These are phyloP conservation scores for Euphorbia tirucalli DNA, from an alignment of 345 rosid species.

Conservation along the genomic window DNA sequence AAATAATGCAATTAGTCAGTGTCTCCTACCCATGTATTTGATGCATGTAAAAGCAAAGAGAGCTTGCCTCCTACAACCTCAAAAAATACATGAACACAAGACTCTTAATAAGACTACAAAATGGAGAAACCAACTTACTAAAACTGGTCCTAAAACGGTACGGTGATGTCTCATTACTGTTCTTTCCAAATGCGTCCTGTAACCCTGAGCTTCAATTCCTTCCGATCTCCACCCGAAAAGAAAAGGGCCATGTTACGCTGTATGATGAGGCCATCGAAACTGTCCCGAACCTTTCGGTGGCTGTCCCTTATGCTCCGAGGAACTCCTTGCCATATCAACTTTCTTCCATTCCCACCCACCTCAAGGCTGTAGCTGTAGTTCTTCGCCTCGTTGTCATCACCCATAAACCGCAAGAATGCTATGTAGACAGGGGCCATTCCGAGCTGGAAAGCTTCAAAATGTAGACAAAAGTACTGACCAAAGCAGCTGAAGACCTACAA, in stretches of 20 bases:
- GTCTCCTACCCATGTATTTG: conserved; percentile 37
- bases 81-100: conserved; percentile 30
- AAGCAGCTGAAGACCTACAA: conserved; percentile 73
- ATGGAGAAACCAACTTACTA: conserved; percentile 21
- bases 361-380: conserved; percentile 77
- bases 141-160: conserved; percentile 1
- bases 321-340: conserved; percentile 75
- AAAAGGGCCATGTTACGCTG: conserved; percentile 80
- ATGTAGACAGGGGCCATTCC: conserved; percentile 78
- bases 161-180: conserved; percentile 33
- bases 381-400: conserved; percentile 73
- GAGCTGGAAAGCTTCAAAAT: conserved; percentile 80
- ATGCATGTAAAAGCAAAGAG: conserved; percentile 49
- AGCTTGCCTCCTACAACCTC: conserved; percentile 40
- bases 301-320: conserved; percentile 79
- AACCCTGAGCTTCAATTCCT: conserved; percentile 75
- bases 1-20: neutral
- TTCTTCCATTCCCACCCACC: conserved; percentile 83
- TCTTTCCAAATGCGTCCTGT: conserved; percentile 88
- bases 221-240: conserved; percentile 78
- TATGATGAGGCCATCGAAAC: conserved; percentile 77
- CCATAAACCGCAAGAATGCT: conserved; percentile 78
- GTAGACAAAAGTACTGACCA: conserved; percentile 76
- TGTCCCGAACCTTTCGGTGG: conserved; percentile 75
- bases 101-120: too few species aligned